These are phyloP conservation scores for Penicillium lagena DNA, from an alignment of 495 filamentous ascomycete species.

Conservation along the genomic window DNA sequence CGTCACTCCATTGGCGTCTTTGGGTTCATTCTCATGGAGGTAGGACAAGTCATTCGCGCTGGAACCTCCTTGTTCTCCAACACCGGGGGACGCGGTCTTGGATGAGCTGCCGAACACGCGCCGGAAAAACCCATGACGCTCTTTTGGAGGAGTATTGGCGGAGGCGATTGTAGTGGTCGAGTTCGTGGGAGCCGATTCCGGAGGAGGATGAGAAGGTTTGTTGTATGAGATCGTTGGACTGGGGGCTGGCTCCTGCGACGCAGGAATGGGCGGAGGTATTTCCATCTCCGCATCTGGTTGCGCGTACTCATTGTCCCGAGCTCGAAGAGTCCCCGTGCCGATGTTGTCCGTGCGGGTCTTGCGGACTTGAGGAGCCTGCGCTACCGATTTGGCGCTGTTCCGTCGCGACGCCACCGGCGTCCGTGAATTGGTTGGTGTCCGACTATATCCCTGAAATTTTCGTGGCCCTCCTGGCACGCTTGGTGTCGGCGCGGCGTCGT, in stretches of 20 bases:
- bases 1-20: slow-evolving; percentile 14
- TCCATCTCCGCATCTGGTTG: slow-evolving; percentile 22
- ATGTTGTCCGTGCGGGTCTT: slow-evolving; percentile 33
- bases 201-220: slow-evolving; percentile 34
- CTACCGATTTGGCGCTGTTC: slow-evolving; percentile 53
- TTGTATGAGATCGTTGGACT: slow-evolving; percentile 49
- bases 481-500: slow-evolving; percentile 85
- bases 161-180: slow-evolving; percentile 10
- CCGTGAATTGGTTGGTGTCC: slow-evolving; percentile 28
- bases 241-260: slow-evolving; percentile 39
- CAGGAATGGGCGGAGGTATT: slow-evolving; percentile 20
- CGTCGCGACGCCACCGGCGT: slow-evolving; percentile 42
- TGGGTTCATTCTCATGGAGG: slow-evolving; percentile 21
- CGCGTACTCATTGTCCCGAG: slow-evolving; percentile 22
- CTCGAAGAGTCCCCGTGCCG: slow-evolving; percentile 28
- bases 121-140: slow-evolving; percentile 84
- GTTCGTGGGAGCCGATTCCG: slow-evolving; percentile 16
- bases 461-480: slow-evolving; percentile 79
- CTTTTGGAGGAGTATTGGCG: slow-evolving; percentile 35
- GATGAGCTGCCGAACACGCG: slow-evolving; percentile 70
- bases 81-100: slow-evolving; percentile 27
- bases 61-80: slow-evolving; percentile 12
- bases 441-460: slow-evolving; percentile 30
- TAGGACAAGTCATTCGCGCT: slow-evolving; percentile 15
- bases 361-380: slow-evolving; percentile 38